Base-by-base conservation (phyloP, 208 protist genomes). In the Trypanosoma platydactyli region DNA sequence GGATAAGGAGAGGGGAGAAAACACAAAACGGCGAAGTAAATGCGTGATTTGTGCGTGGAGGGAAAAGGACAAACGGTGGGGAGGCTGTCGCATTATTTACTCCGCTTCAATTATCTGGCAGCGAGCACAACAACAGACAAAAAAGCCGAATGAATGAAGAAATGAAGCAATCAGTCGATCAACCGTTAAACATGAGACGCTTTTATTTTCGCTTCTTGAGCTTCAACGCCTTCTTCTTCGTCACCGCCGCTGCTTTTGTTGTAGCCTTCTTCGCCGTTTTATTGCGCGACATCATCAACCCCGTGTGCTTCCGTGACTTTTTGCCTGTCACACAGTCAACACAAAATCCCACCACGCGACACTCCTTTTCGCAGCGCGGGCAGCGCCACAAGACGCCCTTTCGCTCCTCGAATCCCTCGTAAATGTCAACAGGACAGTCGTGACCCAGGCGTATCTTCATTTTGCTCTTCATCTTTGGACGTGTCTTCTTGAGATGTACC, bases 361-460 rank as follows among this genome's bases (percentile, higher is more conserved):
- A 80, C 53, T 84, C 81, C 59, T 80, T 79, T 13, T 46, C 46
- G 61, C 91, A 96, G 12, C 11, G 82, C 16, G 87, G 81, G 75
- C 91, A 96, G 27, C 64, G 63, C 88, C 91, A 96, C 22, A 88
- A 65, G 24, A 96, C 86, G 20, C 91, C 91, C 64, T 90, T 86
- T 61, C 79, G 73, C 24, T 91, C 84, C 38, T 96, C 91, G 42
- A 96, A 92, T 22, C 87, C 86, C 38, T 71, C 80, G 68, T 96
- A 96, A 56, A 96, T 91, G 54, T 96, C 86, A 15, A 90, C 69
- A 0, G 84, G 88, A 50, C 64, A 83, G 64, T 94, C 91, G 13
- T 92, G 80, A 13, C 91, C 91, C 7, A 96, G 80, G 22, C 91
- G 87, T 53, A 96, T 92, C 74, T 96, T 96, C 71, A 86, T 85